A percentile compares a stretch with the other conserved stretches of the same genome.
These are phyloP conservation scores for Pichia inconspicua DNA, from an alignment of 1,139 yeast species.

Conservation along the genomic window DNA sequence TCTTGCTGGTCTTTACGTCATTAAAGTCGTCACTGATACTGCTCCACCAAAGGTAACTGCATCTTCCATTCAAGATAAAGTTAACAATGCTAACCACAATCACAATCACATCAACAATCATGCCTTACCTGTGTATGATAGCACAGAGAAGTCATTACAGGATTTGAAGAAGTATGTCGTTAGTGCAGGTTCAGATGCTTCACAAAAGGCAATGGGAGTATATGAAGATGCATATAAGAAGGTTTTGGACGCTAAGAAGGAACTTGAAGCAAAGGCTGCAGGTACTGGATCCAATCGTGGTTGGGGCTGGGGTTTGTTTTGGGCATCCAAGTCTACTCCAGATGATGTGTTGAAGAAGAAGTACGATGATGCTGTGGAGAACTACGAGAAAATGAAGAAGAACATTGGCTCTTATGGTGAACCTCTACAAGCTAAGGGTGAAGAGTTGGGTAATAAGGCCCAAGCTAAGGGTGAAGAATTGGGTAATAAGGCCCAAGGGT, in stretches of 20 bases:
- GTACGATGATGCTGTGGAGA: conserved; percentile 8
- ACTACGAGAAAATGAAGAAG: conserved; percentile 7
- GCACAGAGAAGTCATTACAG: neutral
- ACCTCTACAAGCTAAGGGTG: conserved; percentile 4
- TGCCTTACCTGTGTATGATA: neutral
- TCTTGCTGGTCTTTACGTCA: conserved; percentile 5
- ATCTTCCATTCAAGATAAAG: neutral
- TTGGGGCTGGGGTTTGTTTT: neutral
- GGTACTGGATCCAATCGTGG: conserved; percentile 1
- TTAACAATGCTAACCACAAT: neutral
- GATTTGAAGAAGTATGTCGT: conserved; percentile 3
- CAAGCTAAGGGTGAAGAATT: neutral
- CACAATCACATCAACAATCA: neutral
- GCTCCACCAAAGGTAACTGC: neutral
- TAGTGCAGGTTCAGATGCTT: conserved; percentile 6
- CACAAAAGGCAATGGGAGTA: conserved; percentile 5
- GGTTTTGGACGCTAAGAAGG: conserved; percentile 8
- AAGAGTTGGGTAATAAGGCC: conserved; percentile 22
- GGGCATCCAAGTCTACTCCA: conserved; percentile 5
- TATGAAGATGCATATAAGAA: conserved; percentile 10
- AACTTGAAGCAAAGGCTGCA: conserved; percentile 2
- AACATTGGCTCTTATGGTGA: conserved; percentile 24
- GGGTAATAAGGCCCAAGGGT: conserved; percentile 28
- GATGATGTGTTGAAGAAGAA: conserved; percentile 7
- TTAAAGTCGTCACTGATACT: neutral